Evolutionary conservation across 352 stramenopile species (phyloP).

Genomic region (Halophytophthora batemanensis): DNA sequence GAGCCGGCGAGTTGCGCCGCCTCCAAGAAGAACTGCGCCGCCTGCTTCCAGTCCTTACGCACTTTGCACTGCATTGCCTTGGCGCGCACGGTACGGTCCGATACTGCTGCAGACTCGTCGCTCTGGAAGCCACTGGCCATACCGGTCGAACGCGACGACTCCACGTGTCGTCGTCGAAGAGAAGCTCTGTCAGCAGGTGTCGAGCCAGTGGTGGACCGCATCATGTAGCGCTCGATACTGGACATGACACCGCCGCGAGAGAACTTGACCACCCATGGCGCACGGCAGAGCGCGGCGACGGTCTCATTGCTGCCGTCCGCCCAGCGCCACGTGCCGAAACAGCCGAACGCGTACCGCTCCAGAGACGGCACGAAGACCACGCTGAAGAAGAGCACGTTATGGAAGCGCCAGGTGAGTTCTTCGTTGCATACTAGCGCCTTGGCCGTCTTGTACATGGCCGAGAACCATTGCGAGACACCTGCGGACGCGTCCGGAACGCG

Average conservation of each 20-base stretch:
- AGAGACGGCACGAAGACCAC: constrained; percentile 59
- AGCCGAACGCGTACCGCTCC: constrained; percentile 64
- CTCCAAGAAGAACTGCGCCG: constrained; percentile 45
- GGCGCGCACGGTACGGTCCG: constrained; percentile 49
- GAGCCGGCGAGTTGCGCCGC: constrained; percentile 37
- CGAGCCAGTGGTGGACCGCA: constrained; percentile 11
- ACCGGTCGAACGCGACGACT: not conserved
- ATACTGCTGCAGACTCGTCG: constrained; percentile 20
- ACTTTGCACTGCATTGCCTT: constrained; percentile 71
- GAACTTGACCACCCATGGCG: constrained; percentile 45
- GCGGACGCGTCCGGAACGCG: constrained; percentile 39
- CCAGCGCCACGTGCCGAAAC: constrained; percentile 72
- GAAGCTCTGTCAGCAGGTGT: constrained; percentile 1
- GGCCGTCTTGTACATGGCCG: constrained; percentile 63
- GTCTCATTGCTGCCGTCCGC: constrained; percentile 42
- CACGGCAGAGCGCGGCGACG: constrained; percentile 44
- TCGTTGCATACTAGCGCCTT: constrained; percentile 66
- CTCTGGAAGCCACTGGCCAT: constrained; percentile 7
- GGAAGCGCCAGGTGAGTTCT: constrained; percentile 49
- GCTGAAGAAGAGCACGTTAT: constrained; percentile 64
- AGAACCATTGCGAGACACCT: constrained; percentile 65
- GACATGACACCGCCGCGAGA: constrained; percentile 49
- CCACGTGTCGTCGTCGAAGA: constrained; percentile 10
- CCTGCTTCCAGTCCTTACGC: constrained; percentile 65
- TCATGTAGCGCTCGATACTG: constrained; percentile 49